These are phyloP conservation scores for Botryosphaeria dothidea DNA, from an alignment of 2,329 filamentous ascomycete species.

Conservation along the genomic window DNA sequence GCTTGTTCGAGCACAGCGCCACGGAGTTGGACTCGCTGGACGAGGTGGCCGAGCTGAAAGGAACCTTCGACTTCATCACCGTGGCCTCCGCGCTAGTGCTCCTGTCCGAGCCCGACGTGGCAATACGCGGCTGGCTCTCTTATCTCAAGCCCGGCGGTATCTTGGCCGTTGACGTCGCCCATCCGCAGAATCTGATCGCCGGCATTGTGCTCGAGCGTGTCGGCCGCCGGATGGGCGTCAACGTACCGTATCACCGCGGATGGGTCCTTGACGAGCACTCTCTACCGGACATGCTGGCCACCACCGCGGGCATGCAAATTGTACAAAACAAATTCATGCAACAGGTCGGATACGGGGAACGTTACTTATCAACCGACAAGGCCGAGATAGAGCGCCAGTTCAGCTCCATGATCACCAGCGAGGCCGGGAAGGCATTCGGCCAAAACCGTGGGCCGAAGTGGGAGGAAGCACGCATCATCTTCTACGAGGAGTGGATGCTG, in stretches of 20 bases:
- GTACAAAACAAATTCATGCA: not conserved
- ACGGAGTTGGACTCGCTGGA: constrained; percentile 31
- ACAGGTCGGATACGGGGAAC: not conserved
- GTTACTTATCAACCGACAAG: not conserved
- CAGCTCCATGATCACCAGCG: not conserved
- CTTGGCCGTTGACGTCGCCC: constrained; percentile 41
- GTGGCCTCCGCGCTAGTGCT: constrained; percentile 44
- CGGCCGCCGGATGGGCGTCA: constrained; percentile 32
- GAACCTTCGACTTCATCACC: constrained; percentile 38
- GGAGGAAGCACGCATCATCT: not conserved
- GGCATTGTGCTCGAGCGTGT: constrained; percentile 41
- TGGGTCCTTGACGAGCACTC: constrained; percentile 37
- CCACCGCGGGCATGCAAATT: not conserved
- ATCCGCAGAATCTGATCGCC: constrained; percentile 39
- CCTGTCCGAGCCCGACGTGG: constrained; percentile 38
- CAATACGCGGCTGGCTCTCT: constrained; percentile 38
- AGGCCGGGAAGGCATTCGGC: not conserved
- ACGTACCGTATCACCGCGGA: constrained; percentile 38
- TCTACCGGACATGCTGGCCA: constrained; percentile 30
- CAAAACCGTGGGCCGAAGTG: constrained; percentile 7
- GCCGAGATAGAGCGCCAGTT: not conserved
- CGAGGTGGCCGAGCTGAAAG: constrained; percentile 27
- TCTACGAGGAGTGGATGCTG: constrained; percentile 3
- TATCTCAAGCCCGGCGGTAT: constrained; percentile 44
- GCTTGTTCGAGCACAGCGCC: constrained; percentile 39